Base-by-base conservation (phyloP, 768 basidiomycete genomes). In the Leccinum uliginosum region DNA sequence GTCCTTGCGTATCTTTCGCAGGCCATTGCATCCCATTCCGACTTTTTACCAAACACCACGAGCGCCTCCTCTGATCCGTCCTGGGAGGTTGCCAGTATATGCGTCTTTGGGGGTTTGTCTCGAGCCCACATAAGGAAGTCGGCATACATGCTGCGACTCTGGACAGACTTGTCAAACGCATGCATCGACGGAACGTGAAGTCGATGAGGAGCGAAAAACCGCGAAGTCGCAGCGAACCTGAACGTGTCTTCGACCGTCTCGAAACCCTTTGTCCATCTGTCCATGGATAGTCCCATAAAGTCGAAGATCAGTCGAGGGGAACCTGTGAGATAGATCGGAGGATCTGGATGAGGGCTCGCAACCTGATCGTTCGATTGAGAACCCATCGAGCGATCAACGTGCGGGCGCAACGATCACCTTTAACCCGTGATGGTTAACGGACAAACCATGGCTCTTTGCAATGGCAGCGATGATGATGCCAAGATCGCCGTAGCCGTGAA, bases 401-500 rank as follows among this genome's bases (percentile, higher is more conserved):
- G 30, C 7, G 30, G 12, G 26, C 17, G 53, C 15, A 45, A 45
- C 15, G 23, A 67, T 51, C 43, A 85, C 87, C 76, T 82, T 86
- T 19, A 89, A 67, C 0, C 87, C 88, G 44, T 80, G 75, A 23
- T 69, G 71, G 6, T 81, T 80, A 0, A 85, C 66, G 2, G 70
- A 63, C 3, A 89, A 61, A 3, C 85, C 83, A 48, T 71, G 71
- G 53, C 80, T 80, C 40, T 77, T 76, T 9, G 76, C 79, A 17
- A 89, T 67, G 14, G 85, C 67, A 10, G 83, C 80, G 49, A 89
- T 68, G 15, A 89, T 85, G 81, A 87, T 86, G 0, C 84, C 84
- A 17, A 89, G 74, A 62, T 89, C 88, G 9, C 88, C 88, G 62
- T 87, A 89, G 1, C 81, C 79, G 56, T 83, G 77, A 62, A 81